Evolutionary conservation across 176 grass and related monocot genomes (phyloP).

Genomic region (Paspalum notatum): DNA sequence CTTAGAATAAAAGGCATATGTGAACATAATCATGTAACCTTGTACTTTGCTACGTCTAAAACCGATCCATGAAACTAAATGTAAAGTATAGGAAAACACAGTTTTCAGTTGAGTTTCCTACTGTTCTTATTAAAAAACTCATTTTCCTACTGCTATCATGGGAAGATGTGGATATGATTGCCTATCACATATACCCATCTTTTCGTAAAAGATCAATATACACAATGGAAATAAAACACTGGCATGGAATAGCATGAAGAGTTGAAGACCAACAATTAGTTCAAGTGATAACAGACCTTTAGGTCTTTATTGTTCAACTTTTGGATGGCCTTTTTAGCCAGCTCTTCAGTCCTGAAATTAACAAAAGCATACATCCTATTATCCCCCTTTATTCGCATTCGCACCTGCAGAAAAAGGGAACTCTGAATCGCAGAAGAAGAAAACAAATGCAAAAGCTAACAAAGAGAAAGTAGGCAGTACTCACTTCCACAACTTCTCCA

Average conservation of each 20-base stretch:
- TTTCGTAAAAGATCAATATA: slow-evolving; percentile 8
- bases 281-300: slow-evolving; percentile 54
- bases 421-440: slow-evolving; percentile 23
- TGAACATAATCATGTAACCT: not conserved
- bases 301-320: slow-evolving; percentile 71
- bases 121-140: too few relatives aligned
- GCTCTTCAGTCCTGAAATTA: slow-evolving; percentile 65
- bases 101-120: not conserved
- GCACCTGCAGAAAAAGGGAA: slow-evolving; percentile 58
- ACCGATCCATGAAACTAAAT: slow-evolving; percentile 1
- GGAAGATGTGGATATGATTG: not conserved
- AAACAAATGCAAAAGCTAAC: slow-evolving; percentile 37
- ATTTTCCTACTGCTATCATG: not conserved
- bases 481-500: slow-evolving; percentile 91
- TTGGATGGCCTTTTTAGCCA: slow-evolving; percentile 74
- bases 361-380: slow-evolving; percentile 83
- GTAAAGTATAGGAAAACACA: not conserved
- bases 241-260: slow-evolving; percentile 14
- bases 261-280: not conserved
- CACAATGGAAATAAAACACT: not conserved
- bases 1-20: slow-evolving; percentile 3
- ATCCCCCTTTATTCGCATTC: slow-evolving; percentile 68
- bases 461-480: slow-evolving; percentile 35
- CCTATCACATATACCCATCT: not conserved
- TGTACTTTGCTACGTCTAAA: not conserved